These are phyloP conservation scores for Sequoia sempervirens DNA, from an alignment of 75 land plant species.

Conservation along the genomic window DNA sequence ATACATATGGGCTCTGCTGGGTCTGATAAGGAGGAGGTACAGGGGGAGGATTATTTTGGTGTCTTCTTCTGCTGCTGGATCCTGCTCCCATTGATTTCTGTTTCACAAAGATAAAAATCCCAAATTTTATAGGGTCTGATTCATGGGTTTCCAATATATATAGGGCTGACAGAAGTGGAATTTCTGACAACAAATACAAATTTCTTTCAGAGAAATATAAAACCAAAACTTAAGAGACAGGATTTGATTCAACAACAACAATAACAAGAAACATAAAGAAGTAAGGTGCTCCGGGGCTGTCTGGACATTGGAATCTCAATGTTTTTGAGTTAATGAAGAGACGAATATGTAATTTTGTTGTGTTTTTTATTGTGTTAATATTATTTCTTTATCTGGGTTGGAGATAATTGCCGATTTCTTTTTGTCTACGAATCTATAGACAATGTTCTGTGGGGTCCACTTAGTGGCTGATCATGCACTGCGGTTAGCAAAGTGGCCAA, in stretches of 20 bases:
- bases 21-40: constrained; percentile 17
- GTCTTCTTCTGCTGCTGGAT: constrained; percentile 33
- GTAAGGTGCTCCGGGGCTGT: not conserved
- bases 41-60: constrained; percentile 1
- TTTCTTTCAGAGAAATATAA: too few relatives aligned
- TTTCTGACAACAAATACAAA: not conserved
- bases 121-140: not conserved
- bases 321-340: not conserved
- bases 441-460: not conserved
- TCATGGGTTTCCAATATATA: not conserved
- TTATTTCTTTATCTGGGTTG: not conserved
- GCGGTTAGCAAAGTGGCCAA: not conserved
- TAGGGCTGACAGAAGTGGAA: not conserved
- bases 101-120: not conserved
- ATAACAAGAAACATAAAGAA: not conserved
- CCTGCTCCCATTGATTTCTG: constrained; percentile 27
- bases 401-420: not conserved
- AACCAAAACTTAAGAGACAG: not conserved
- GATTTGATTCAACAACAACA: not conserved
- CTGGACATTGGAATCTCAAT: not conserved
- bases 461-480: not conserved
- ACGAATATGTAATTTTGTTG: not conserved
- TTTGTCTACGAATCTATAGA: not conserved
- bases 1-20: not conserved
- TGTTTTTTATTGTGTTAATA: not conserved